Evolutionary conservation across 192 early-diverging fungal species (phyloP).

Genomic region (Coemansia javaensis): DNA sequence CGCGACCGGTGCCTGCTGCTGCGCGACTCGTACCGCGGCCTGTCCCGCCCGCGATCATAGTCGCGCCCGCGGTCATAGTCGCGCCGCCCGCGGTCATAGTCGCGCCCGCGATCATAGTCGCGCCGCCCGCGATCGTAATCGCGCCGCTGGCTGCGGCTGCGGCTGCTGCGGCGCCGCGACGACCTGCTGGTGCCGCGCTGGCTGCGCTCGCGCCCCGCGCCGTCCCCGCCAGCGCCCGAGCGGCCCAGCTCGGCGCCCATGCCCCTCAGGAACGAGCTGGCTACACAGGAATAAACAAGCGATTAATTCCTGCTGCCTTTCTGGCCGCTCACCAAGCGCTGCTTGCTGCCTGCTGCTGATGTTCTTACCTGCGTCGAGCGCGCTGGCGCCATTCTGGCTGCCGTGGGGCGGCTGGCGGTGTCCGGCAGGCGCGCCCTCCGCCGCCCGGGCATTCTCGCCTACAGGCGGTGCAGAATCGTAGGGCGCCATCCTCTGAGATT

Average conservation of each 20-base stretch:
- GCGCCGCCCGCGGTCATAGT: conserved; percentile 43
- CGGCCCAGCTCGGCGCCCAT: conserved; percentile 24
- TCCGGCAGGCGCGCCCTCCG: not conserved
- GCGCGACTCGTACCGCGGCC: conserved; percentile 29
- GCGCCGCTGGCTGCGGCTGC: conserved; percentile 44
- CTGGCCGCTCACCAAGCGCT: too few relatives aligned
- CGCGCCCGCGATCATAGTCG: conserved; percentile 43
- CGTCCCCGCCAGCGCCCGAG: conserved; percentile 1
- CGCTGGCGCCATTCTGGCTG: not conserved
- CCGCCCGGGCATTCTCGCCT: conserved; percentile 4
- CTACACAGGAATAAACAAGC: conserved; percentile 5
- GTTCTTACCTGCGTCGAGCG: conserved; percentile 16
- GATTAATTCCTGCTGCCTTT: too few relatives aligned
- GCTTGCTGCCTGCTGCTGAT: not conserved
- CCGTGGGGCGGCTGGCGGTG: too few relatives aligned
- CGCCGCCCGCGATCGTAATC: conserved; percentile 52
- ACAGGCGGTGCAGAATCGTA: conserved; percentile 16
- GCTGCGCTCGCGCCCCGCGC: conserved; percentile 1
- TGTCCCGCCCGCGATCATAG: too few relatives aligned
- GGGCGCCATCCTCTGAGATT: conserved; percentile 9
- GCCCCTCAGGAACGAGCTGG: conserved; percentile 30
- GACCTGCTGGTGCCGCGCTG: conserved; percentile 17
- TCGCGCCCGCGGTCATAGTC: conserved; percentile 28
- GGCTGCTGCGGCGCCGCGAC: conserved; percentile 33
- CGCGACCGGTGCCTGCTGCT: conserved; percentile 25